Evolutionary conservation across 2,329 filamentous ascomycete species (phyloP), one percentile per base, ranked within the genome.

Genomic region (Cladosporium sphaerospermum): DNA sequence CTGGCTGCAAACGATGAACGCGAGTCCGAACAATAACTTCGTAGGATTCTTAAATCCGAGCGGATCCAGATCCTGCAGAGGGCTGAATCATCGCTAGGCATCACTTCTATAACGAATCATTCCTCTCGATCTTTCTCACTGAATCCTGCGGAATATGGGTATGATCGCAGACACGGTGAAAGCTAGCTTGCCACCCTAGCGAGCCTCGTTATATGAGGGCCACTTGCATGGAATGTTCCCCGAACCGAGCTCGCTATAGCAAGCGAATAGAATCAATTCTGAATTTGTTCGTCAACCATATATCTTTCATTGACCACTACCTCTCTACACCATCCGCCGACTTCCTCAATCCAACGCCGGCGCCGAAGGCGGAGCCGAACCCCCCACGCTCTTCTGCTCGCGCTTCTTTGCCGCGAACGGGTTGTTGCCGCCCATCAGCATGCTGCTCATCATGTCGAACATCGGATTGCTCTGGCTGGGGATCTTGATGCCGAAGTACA

Each of bases 381-480:
- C 71, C 53, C 75, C 74, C 34, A 77, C 73, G 59, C 70, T 75
- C 66, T 72, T 78, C 40, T 70, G 65, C 54, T 75, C 69, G 57
- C 72, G 67, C 59, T 71, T 66, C 57, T 64, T 66, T 47, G 62
- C 58, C 23, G 70, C 77, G n/a, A 78, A 80, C 14, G 75, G 77
- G 47, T 76, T 77, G 23, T 78, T 80, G 6, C 83, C 85, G 16
- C 89, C 89, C 45, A 91, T 91, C 65, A 99, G 88, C 78, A 99
- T 82, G 57, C 84, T 91, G 45, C 90, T 91, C 88, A 99, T 95
- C 91, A 99, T 97, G 68, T 99, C 93, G 72, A 97, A 83, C 70
- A 99, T 76, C 3, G 91, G 91, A 70, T 97, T 97, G 59, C 85
- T 87, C 75, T 96, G 89, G 64, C 86, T 81, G 44, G 91, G 92